These are phyloP conservation scores for Aphanomyces euteiches DNA, from an alignment of 352 stramenopile species.

Conservation along the genomic window DNA sequence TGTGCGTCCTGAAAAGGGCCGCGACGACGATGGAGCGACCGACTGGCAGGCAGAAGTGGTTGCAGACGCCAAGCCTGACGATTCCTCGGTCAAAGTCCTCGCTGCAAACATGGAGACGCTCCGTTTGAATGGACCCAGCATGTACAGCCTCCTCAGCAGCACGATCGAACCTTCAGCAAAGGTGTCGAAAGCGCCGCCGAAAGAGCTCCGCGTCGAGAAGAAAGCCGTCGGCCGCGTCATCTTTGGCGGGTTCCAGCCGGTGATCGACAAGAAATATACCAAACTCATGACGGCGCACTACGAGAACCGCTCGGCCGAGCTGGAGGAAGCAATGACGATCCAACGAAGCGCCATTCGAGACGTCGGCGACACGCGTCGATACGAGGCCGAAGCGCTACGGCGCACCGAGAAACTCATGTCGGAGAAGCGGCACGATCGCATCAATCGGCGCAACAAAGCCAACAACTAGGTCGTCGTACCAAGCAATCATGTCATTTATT, in stretches of 20 bases:
- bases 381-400: slow-evolving; percentile 59
- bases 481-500: slow-evolving; percentile 7
- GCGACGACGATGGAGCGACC: slow-evolving; percentile 1
- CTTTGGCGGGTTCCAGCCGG: slow-evolving; percentile 67
- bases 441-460: slow-evolving; percentile 65
- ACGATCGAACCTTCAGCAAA: background rate
- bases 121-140: background rate
- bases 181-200: background rate
- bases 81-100: slow-evolving; percentile 14
- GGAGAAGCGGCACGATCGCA: slow-evolving; percentile 75
- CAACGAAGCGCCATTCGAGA: slow-evolving; percentile 40
- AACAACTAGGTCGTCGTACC: slow-evolving; percentile 16
- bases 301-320: slow-evolving; percentile 50
- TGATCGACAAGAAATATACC: slow-evolving; percentile 61
- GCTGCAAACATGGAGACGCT: slow-evolving; percentile 1
- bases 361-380: slow-evolving; percentile 47
- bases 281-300: slow-evolving; percentile 78
- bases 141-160: too few species aligned
- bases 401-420: slow-evolving; percentile 60
- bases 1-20: slow-evolving; percentile 46
- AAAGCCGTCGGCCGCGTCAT: slow-evolving; percentile 49
- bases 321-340: slow-evolving; percentile 73
- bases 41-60: slow-evolving; percentile 19
- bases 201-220: background rate
- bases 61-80: slow-evolving; percentile 20